Evolutionary conservation across 148 eudicot species (phyloP).

Genomic region (Fallopia convolvulus): DNA sequence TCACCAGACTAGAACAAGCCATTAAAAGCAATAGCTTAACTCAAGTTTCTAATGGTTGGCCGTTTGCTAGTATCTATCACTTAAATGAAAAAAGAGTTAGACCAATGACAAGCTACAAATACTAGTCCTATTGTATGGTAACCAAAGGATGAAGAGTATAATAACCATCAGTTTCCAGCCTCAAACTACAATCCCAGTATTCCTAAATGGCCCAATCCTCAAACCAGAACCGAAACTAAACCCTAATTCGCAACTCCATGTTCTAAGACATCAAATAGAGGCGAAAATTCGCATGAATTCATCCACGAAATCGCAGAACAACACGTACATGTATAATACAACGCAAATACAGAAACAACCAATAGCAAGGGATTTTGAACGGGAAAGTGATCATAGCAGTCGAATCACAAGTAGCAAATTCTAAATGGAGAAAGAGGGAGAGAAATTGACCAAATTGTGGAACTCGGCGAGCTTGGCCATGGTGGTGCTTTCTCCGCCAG

Average conservation of each 20-base stretch:
- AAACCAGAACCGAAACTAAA: not conserved
- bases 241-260: not conserved
- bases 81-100: not conserved
- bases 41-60: not conserved
- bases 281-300: not conserved
- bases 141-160: not conserved
- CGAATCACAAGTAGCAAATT: not conserved
- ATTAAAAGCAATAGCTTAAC: not conserved
- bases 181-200: not conserved
- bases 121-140: no score
- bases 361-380: not conserved
- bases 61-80: not conserved
- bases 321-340: not conserved
- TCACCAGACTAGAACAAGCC: not conserved
- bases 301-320: not conserved
- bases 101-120: not conserved
- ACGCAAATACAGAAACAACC: not conserved
- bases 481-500: conserved; percentile 98
- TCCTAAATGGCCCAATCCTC: not conserved
- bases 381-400: not conserved
- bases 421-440: not conserved
- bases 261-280: not conserved
- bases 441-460: conserved; percentile 54
- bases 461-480: conserved; percentile 93
- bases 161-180: not conserved